Base-by-base conservation (phyloP, 495 filamentous ascomycete genomes). In the Evansstolkia leycettana region DNA sequence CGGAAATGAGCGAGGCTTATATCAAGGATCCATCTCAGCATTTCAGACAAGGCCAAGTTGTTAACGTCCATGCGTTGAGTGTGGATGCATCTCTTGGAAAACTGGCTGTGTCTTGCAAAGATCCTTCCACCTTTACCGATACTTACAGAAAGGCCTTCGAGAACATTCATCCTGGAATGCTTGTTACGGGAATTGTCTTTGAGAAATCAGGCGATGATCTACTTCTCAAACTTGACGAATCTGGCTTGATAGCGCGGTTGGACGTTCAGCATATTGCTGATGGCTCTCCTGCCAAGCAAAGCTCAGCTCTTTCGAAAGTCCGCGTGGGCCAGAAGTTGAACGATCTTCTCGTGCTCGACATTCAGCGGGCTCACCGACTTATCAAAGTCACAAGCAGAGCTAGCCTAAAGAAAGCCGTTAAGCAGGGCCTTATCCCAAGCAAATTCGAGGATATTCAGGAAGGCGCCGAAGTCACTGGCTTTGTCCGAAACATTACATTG, bases 1-100 rank as follows among this genome's bases (percentile, higher is more conserved):
- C 82, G 2, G 89, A 98, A 51, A 96, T 98, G 92, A 94, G 88
- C 52, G 92, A 95, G 50, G 83, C 87, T 10, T 95, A 78, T 54
- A 94, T 98, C 45, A 72, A 81, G 46, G 82, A 94, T 48, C 85
- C 88, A 5, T 73, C 69, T 28, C 74, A 90, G 47, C 88, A 98
- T 52, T 98, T 98, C 60, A 74, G 79, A 20, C 59, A 73, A 6
- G 90, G 92, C 1, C 90, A 98, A 51, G 86, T 90, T 12, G 79
- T 98, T 41, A 93, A 73, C 55, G 81, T 94, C 20, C 78, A 83
- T 44, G 76, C 90, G 14, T 45, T 90, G 28, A 81, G 78, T 41
- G 77, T 95, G 24, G 80, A 94, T 55, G 57, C 72, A 0, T 68
- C 78, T 32, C 70, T 70, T 26, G 62, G 65, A 39, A 78, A 79